Evolutionary conservation across 768 basidiomycete genomes (phyloP).

Genomic region (Pisolithus microcarpus): DNA sequence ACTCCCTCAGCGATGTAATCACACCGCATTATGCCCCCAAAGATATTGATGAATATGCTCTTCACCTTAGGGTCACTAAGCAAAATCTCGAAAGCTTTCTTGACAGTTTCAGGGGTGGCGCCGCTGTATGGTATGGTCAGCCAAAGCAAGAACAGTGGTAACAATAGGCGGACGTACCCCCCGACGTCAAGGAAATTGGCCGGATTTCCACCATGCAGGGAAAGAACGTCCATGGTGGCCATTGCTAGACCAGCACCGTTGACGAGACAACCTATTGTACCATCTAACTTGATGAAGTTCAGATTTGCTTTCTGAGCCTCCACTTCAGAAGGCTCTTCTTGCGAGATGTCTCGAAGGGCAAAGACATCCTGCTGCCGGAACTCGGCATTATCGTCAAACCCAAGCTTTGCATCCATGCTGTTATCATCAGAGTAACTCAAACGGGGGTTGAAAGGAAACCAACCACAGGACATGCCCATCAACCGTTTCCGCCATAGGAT

Average conservation of each 20-base stretch:
- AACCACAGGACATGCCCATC: constrained; percentile 94
- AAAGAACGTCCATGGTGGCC: constrained; percentile 99
- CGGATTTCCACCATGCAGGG: constrained; percentile 91
- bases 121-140: constrained; percentile 45
- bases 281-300: constrained; percentile 99
- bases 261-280: constrained; percentile 92
- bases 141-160: not conserved
- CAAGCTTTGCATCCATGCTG: constrained; percentile 99
- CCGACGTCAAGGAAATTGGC: constrained; percentile 99
- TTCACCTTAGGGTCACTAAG: constrained; percentile 87
- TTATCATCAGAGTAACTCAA: not conserved
- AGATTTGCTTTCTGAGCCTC: constrained; percentile 94
- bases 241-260: constrained; percentile 98
- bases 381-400: constrained; percentile 99
- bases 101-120: constrained; percentile 98
- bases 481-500: constrained; percentile 87
- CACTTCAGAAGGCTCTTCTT: constrained; percentile 96
- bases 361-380: constrained; percentile 94
- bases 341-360: constrained; percentile 80
- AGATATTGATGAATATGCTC: constrained; percentile 98
- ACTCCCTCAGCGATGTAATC: constrained; percentile 98
- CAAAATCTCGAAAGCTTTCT: constrained; percentile 97
- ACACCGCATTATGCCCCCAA: constrained; percentile 98
- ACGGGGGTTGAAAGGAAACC: constrained; percentile 15
- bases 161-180: constrained; percentile 45